Percentiles rank a stretch among this genome's conserved stretches.
Conservation (phyloP, 2,329 filamentous ascomycete genomes). For the Fusarium sp. region DNA sequence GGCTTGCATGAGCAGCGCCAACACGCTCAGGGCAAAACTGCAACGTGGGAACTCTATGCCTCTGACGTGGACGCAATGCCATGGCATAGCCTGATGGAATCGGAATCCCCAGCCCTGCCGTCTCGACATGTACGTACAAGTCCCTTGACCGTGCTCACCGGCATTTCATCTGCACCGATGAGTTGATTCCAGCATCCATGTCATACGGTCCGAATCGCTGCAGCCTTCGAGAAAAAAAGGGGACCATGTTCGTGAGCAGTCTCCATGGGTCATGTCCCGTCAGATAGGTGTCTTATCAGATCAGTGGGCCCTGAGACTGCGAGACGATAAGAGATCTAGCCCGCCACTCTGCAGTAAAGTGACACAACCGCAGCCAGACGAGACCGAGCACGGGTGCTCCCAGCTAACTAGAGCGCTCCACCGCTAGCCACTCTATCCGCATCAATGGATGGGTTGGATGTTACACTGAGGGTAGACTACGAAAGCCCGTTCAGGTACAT, state of each 20-base stretch:
- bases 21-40: constrained; percentile 16
- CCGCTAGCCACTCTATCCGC: constrained; percentile 13
- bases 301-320: constrained; percentile 22
- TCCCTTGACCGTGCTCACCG: constrained; percentile 28
- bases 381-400: background rate
- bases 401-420: background rate
- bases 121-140: background rate
- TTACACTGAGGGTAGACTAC: background rate
- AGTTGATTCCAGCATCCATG: constrained; percentile 28
- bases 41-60: constrained; percentile 21
- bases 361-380: constrained; percentile 29
- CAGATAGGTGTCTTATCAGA: constrained; percentile 25
- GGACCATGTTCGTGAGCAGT: constrained; percentile 16
- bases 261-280: constrained; percentile 7
- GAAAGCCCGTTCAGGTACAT: background rate
- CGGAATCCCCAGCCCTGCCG: constrained; percentile 17
- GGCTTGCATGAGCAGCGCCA: constrained; percentile 24
- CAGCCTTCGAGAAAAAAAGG: constrained; percentile 24
- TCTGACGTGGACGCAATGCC: constrained; percentile 32
- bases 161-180: constrained; percentile 30
- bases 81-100: constrained; percentile 14
- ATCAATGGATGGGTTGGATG: constrained; percentile 3
- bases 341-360: constrained; percentile 27
- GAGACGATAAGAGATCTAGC: constrained; percentile 36
- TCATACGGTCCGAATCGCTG: constrained; percentile 36